These are phyloP conservation scores for Cercospora canescens DNA, from an alignment of 2,329 filamentous ascomycete species.

Conservation along the genomic window DNA sequence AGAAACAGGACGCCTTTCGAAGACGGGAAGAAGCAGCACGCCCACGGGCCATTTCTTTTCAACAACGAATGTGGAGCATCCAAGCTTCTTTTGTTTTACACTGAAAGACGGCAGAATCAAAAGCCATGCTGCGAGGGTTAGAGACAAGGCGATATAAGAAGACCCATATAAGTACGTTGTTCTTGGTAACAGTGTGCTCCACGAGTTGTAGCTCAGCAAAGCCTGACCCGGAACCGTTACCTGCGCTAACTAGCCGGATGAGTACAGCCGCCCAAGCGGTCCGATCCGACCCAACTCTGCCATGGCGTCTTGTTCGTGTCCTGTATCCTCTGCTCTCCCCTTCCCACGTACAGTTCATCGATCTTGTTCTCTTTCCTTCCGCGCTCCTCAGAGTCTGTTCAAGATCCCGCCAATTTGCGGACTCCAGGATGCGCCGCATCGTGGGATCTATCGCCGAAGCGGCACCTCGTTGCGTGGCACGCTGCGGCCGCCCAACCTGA, in stretches of 20 bases:
- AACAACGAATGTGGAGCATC: neutral
- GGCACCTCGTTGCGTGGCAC: neutral
- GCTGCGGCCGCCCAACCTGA: neutral
- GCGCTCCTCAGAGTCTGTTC: neutral
- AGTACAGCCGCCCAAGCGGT: neutral
- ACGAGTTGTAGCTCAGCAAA: neutral
- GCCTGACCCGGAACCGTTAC: neutral
- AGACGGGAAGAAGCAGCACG: neutral
- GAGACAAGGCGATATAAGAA: neutral
- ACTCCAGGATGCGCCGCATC: neutral
- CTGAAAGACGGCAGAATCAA: neutral
- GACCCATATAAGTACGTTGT: neutral
- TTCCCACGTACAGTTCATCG: neutral
- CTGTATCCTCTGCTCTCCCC: neutral
- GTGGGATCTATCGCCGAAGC: neutral
- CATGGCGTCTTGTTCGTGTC: neutral
- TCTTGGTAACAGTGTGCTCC: neutral
- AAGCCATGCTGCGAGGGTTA: neutral
- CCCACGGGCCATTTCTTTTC: neutral
- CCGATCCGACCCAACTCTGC: neutral
- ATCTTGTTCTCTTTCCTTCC: neutral
- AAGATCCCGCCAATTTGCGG: neutral
- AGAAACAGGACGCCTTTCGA: too few relatives aligned
- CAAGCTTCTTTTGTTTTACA: neutral
- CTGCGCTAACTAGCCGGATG: neutral